Base-by-base conservation (phyloP, 140 eudicot species). In the Oenanthe javanica region DNA sequence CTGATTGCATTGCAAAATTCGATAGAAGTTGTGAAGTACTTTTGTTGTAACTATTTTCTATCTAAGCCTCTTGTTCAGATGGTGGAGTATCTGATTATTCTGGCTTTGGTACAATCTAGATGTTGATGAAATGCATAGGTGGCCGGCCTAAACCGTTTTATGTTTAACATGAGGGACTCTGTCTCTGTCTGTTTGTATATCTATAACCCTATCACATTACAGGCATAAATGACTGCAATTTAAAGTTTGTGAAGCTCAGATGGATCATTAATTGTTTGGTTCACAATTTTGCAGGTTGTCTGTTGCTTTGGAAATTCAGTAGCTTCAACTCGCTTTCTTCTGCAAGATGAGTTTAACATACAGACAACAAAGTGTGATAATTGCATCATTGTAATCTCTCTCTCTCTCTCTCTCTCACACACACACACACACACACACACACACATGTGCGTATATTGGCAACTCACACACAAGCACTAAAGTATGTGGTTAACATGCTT, bases 331-430 rank as follows among this genome's bases (percentile, higher is more conserved):
- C 95, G 98, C 79, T 95, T 95, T 81, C 48, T 95, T 87, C 80
- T 95, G 89, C 99, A 95, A 84, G 99, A 95, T 85, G 99, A 95
- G 80, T 95, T 92, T 88, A 91, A 95, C 90, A 88, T 95, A 64
- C 99, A 95, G 86, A 95, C 99, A 38, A 95, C 99, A 6, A 89
- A 89, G 82, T 95, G 99, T 84, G 99, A 95, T 82, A 95, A 95
- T 84, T 95, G 99, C 93, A 95, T 95, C 79, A 93, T 95, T 84
- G 99, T 95, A 95, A 83, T 80, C 61, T 82, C 84, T 87, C 89
- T 59, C 85, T 80, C 88, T 64, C 82, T 66, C 52, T 77, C 3
- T 4, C 76, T 12, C 45, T 1, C n/a, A 2, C 43, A 13, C 76
- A 5, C 25, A 15, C 52, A 0, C n/a, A 1, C 73, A 66, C 76